phyloP scores from a whole-genome alignment of 441 rosid species.

The Manihot esculenta region DNA sequence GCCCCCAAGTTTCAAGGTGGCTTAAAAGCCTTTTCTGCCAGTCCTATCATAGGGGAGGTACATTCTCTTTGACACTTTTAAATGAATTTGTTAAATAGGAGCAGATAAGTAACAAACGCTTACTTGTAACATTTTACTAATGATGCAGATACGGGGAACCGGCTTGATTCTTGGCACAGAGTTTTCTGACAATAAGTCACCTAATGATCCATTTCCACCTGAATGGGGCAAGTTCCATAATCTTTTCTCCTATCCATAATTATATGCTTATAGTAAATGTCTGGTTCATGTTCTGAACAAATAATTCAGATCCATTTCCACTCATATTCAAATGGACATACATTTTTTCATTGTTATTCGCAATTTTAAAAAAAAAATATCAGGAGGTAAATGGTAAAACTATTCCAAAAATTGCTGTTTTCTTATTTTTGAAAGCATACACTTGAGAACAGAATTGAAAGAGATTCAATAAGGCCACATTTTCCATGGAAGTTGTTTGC shows the following conservation, averaged over 20 bases:
- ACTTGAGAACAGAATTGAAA: background rate
- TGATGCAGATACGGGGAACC: slow-evolving; percentile 79
- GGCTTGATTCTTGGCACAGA: slow-evolving; percentile 92
- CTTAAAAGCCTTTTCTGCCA: slow-evolving; percentile 66
- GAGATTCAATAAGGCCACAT: background rate
- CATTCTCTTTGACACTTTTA: background rate
- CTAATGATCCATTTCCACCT: slow-evolving; percentile 80
- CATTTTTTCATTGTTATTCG: background rate
- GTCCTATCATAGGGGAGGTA: slow-evolving; percentile 96
- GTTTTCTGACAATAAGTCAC: slow-evolving; percentile 83
- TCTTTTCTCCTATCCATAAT: background rate
- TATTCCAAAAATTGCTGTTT: background rate
- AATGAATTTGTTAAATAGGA: background rate
- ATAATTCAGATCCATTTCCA: no score
- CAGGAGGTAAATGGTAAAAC: background rate
- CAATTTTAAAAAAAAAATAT: background rate
- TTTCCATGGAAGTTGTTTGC: background rate
- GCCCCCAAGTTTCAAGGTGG: slow-evolving; percentile 87
- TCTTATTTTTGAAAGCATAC: background rate
- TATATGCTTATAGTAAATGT: background rate
- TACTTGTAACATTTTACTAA: slow-evolving; percentile 2
- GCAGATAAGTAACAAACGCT: background rate
- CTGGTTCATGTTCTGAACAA: background rate
- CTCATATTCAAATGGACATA: background rate
- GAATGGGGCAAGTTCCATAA: slow-evolving; percentile 77